A percentile compares a stretch with the other conserved stretches of the same genome.
Conservation (phyloP, 306 rosid genomes). For the Cyamopsis tetragonoloba region DNA sequence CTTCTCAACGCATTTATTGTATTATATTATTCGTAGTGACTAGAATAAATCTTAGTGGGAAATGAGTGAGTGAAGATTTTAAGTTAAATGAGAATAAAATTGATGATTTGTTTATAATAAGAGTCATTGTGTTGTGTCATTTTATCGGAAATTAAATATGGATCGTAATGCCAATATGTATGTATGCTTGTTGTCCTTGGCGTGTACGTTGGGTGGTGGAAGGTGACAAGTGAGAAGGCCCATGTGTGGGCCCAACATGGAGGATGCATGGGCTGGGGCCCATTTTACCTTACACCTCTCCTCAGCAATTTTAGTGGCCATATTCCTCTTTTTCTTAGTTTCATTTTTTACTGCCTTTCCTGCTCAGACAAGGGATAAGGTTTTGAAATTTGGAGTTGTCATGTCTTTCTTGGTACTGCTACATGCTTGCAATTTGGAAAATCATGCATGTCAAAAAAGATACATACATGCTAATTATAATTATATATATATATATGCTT, state of each 20-base stretch:
- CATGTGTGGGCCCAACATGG: constrained; percentile 18
- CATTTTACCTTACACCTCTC: neutral
- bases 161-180: no score
- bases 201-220: constrained; percentile 74
- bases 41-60: constrained; percentile 41
- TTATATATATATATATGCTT: no score
- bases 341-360: neutral
- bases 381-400: constrained; percentile 8
- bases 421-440: no score
- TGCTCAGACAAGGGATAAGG: constrained; percentile 9
- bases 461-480: neutral
- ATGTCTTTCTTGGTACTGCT: no score
- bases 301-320: neutral
- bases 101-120: constrained; percentile 17
- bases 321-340: neutral
- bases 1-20: constrained; percentile 15
- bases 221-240: constrained; percentile 30
- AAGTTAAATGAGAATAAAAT: neutral
- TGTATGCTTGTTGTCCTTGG: constrained; percentile 51
- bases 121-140: constrained; percentile 4
- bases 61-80: constrained; percentile 24
- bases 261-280: constrained; percentile 31
- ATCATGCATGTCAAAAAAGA: neutral
- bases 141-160: no score
- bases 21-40: constrained; percentile 13